phyloP scores from a whole-genome alignment of 495 filamentous ascomycete species.

The Podospora fimiseda region DNA sequence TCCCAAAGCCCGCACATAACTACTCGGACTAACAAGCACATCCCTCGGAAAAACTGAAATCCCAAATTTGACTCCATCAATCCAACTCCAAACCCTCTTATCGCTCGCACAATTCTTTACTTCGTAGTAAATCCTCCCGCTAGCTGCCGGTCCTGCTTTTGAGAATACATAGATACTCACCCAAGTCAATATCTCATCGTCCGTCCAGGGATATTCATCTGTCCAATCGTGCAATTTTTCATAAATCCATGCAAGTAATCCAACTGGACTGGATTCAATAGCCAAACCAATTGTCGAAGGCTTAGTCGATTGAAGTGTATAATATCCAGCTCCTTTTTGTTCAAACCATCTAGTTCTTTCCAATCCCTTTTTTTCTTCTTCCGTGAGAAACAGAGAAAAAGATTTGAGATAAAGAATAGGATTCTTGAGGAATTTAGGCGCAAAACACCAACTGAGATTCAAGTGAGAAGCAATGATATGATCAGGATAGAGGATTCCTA shows the following conservation, averaged over 20 bases:
- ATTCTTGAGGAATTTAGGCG: constrained; percentile 29
- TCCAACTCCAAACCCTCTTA: constrained; percentile 14
- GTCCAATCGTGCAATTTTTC: constrained; percentile 67
- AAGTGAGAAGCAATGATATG: constrained; percentile 57
- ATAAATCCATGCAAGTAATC: constrained; percentile 58
- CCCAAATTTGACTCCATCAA: constrained; percentile 46
- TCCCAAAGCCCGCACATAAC: constrained; percentile 47
- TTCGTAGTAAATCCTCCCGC: constrained; percentile 57
- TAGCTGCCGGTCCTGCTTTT: constrained; percentile 50
- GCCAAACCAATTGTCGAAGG: constrained; percentile 56
- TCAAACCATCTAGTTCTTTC: constrained; percentile 46
- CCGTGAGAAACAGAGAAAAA: constrained; percentile 27
- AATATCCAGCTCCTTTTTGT: constrained; percentile 51
- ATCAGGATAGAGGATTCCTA: constrained; percentile 51
- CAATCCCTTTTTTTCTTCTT: constrained; percentile 37
- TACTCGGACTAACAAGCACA: constrained; percentile 40
- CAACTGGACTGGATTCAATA: constrained; percentile 55
- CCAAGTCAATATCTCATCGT: constrained; percentile 63
- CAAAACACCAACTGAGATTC: constrained; percentile 47
- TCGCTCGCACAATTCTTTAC: neutral
- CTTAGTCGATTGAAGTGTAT: constrained; percentile 50
- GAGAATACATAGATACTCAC: constrained; percentile 57
- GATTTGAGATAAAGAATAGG: constrained; percentile 42
- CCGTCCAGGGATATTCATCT: constrained; percentile 59
- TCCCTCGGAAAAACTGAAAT: constrained; percentile 49